phyloP scores from a whole-genome alignment of 140 eudicot genomes.

The Bidens hawaiensis region DNA sequence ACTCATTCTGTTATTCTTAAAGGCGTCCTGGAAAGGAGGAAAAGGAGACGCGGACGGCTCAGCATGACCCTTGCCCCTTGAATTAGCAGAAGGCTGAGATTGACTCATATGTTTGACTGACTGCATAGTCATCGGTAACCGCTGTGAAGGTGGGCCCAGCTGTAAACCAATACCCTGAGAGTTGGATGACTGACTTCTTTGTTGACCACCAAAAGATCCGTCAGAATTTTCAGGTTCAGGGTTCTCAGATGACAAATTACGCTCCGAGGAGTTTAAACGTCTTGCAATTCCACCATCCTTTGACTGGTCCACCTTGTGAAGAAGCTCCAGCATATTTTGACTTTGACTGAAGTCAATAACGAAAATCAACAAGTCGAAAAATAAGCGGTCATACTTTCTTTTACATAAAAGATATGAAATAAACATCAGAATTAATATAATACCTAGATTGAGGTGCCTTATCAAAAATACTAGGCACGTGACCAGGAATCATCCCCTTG shows the following conservation, averaged over 20 bases:
- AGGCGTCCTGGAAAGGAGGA: slow-evolving; percentile 37
- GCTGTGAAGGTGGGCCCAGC: slow-evolving; percentile 80
- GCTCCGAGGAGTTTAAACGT: slow-evolving; percentile 33
- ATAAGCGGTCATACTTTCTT: slow-evolving; percentile 7
- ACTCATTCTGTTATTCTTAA: slow-evolving; percentile 24
- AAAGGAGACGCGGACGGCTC: slow-evolving; percentile 32
- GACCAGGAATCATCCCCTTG: slow-evolving; percentile 45
- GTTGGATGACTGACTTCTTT: slow-evolving; percentile 54
- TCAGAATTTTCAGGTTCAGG: slow-evolving; percentile 59
- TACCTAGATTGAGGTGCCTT: slow-evolving; percentile 62
- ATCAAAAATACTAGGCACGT: slow-evolving; percentile 31
- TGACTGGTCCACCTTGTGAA: slow-evolving; percentile 83
- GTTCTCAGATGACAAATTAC: slow-evolving; percentile 42
- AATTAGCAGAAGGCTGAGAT: slow-evolving; percentile 29
- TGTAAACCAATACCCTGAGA: slow-evolving; percentile 85
- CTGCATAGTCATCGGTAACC: slow-evolving; percentile 34
- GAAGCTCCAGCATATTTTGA: slow-evolving; percentile 86
- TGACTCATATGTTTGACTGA: slow-evolving; percentile 23
- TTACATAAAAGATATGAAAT: neutral
- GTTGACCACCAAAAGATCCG: slow-evolving; percentile 53
- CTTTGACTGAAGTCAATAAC: slow-evolving; percentile 55
- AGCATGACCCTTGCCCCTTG: slow-evolving; percentile 39
- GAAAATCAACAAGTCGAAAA: slow-evolving; percentile 2
- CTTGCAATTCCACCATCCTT: slow-evolving; percentile 35
- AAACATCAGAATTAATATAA: neutral